Evolutionary conservation across 2,329 filamentous ascomycete genomes (phyloP).

Genomic region (Neurospora sp.): DNA sequence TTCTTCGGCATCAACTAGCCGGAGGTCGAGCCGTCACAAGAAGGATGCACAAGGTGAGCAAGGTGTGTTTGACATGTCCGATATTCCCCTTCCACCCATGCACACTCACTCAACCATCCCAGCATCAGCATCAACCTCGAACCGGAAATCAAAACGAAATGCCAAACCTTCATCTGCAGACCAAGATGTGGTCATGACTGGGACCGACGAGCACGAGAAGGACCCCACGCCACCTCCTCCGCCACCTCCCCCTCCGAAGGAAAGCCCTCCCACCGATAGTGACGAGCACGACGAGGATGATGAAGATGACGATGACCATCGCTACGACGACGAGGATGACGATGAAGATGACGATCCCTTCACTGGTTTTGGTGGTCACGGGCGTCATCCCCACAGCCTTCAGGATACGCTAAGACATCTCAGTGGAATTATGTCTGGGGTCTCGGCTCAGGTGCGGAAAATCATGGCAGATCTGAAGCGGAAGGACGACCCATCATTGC

Average conservation of each 20-base stretch:
- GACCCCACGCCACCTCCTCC: slow-evolving; percentile 33
- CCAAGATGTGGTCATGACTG: slow-evolving; percentile 61
- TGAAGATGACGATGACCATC: slow-evolving; percentile 46
- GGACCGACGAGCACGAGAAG: slow-evolving; percentile 47
- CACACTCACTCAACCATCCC: slow-evolving; percentile 11
- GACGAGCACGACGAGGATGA: slow-evolving; percentile 34
- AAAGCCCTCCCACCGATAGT: slow-evolving; percentile 28
- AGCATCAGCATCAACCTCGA: slow-evolving; percentile 26
- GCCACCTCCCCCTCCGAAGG: slow-evolving; percentile 30
- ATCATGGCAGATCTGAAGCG: slow-evolving; percentile 66
- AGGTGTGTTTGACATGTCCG: slow-evolving; percentile 24
- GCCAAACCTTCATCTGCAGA: slow-evolving; percentile 36
- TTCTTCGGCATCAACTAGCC: slow-evolving; percentile 54
- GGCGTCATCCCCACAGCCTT: slow-evolving; percentile 52
- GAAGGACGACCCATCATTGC: slow-evolving; percentile 76
- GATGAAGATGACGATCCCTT: slow-evolving; percentile 46
- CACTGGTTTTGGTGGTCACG: slow-evolving; percentile 57
- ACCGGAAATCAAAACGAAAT: slow-evolving; percentile 44
- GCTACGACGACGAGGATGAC: slow-evolving; percentile 49
- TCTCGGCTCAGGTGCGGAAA: slow-evolving; percentile 68
- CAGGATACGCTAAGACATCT: slow-evolving; percentile 77
- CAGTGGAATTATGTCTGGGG: slow-evolving; percentile 84
- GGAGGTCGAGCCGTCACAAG: slow-evolving; percentile 64
- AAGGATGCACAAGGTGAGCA: slow-evolving; percentile 42
- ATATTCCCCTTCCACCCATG: background rate